These are phyloP conservation scores for Candida broadrunensis DNA, from an alignment of 805 yeast genomes.

Conservation along the genomic window DNA sequence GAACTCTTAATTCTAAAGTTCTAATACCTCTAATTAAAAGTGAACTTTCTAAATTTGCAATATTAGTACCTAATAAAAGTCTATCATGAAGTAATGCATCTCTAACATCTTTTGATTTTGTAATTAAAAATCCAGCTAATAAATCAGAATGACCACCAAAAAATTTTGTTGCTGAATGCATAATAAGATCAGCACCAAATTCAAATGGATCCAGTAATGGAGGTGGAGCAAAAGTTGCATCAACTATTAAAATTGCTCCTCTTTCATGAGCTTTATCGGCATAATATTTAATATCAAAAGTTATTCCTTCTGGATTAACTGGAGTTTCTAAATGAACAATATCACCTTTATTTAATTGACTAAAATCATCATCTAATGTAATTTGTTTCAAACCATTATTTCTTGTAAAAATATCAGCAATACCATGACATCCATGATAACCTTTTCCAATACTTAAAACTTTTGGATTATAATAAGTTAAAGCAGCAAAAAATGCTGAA, in stretches of 20 bases:
- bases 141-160: conserved; percentile 96
- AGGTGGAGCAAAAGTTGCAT: conserved; percentile 93
- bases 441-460: conserved; percentile 72
- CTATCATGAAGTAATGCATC: conserved; percentile 58
- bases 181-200: conserved; percentile 82
- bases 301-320: conserved; percentile 76
- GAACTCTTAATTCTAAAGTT: conserved; percentile 72
- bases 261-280: conserved; percentile 71
- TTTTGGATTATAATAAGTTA: conserved; percentile 71
- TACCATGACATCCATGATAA: conserved; percentile 82
- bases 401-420: conserved; percentile 60
- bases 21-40: conserved; percentile 75
- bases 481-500: conserved; percentile 74
- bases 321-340: conserved; percentile 85
- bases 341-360: conserved; percentile 63
- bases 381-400: conserved; percentile 54
- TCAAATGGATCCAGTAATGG: conserved; percentile 80
- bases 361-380: conserved; percentile 37
- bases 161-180: conserved; percentile 92
- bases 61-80: conserved; percentile 70
- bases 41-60: conserved; percentile 74
- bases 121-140: conserved; percentile 74
- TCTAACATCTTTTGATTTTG: conserved; percentile 51
- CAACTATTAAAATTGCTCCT: conserved; percentile 73
- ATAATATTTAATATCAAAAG: conserved; percentile 58